A percentile compares a stretch with the other conserved stretches of the same genome.
Conservation (phyloP, 2,329 filamentous ascomycete genomes). For the Verticillium longisporum region DNA sequence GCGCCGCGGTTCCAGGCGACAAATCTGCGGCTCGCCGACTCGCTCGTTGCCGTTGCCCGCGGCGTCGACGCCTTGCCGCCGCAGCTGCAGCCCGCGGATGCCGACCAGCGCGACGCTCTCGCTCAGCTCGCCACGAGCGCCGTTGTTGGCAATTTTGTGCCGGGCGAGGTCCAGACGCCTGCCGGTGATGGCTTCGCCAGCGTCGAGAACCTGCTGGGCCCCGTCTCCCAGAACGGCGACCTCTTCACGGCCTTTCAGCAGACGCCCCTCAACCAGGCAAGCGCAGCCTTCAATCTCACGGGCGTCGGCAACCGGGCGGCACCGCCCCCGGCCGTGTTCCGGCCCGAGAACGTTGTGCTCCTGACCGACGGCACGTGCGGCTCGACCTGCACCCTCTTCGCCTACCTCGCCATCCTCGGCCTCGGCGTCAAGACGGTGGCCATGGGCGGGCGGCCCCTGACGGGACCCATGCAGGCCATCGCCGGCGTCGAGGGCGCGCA, state of each 20-base stretch:
- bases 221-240: conserved; percentile 32
- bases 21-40: conserved; percentile 43
- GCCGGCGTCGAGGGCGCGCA: conserved; percentile 40
- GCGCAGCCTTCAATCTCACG: conserved; percentile 30
- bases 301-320: conserved; percentile 32
- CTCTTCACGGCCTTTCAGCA: conserved; percentile 39
- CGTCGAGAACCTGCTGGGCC: conserved; percentile 22
- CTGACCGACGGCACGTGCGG: conserved; percentile 49
- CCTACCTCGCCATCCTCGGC: conserved; percentile 44
- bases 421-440: conserved; percentile 39
- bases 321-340: conserved; percentile 38
- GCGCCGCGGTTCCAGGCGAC: conserved; percentile 40
- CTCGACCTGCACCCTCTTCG: conserved; percentile 48
- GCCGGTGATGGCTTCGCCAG: conserved; percentile 20
- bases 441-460: conserved; percentile 36
- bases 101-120: conserved; percentile 22
- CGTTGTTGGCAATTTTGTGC: conserved; percentile 35
- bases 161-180: conserved; percentile 41
- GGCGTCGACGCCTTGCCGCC: conserved; percentile 21
- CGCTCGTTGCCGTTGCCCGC: conserved; percentile 34
- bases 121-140: conserved; percentile 38
- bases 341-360: conserved; percentile 43
- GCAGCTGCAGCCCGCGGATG: conserved; percentile 19
- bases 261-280: conserved; percentile 28
- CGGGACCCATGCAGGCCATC: conserved; percentile 39